Percentiles rank a stretch among this genome's conserved stretches.
These are phyloP conservation scores for Schizophyllum commune DNA, from an alignment of 1,284 basidiomycete species.

Conservation along the genomic window DNA sequence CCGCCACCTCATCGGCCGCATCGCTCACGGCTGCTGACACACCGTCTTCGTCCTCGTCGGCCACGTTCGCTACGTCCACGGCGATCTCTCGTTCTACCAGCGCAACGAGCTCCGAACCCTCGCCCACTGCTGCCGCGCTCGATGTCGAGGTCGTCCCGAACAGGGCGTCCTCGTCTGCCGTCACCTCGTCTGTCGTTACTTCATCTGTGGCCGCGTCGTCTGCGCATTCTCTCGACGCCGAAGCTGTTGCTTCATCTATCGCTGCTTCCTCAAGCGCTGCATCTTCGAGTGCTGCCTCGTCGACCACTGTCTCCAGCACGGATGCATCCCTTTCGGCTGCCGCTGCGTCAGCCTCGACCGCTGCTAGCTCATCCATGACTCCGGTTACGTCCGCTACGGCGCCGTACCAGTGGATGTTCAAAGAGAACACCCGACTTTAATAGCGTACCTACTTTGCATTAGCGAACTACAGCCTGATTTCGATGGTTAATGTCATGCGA, in stretches of 20 bases:
- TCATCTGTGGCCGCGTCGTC: slow-evolving; percentile 14
- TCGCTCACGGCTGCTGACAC: not conserved
- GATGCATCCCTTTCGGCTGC: slow-evolving; percentile 18
- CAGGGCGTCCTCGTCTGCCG: slow-evolving; percentile 10
- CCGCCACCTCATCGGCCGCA: not conserved
- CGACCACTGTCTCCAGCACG: slow-evolving; percentile 12
- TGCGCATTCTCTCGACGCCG: slow-evolving; percentile 11
- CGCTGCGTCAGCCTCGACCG: slow-evolving; percentile 24
- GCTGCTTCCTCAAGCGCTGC: slow-evolving; percentile 9
- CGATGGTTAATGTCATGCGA: too few species aligned
- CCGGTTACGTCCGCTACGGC: slow-evolving; percentile 23
- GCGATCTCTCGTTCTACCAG: slow-evolving; percentile 35
- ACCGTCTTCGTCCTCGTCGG: not conserved
- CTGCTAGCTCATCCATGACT: not conserved
- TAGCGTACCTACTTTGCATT: slow-evolving; percentile 10
- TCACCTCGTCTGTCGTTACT: slow-evolving; percentile 7
- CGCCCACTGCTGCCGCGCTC: slow-evolving; percentile 4
- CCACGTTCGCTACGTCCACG: slow-evolving; percentile 11
- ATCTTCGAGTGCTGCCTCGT: slow-evolving; percentile 6
- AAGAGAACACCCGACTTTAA: slow-evolving; percentile 2
- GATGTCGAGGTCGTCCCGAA: slow-evolving; percentile 11
- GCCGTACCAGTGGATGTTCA: slow-evolving; percentile 37
- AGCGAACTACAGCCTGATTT: not conserved
- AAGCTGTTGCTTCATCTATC: slow-evolving; percentile 5
- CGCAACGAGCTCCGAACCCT: not conserved